Evolutionary conservation across 129 eudicot genomes (phyloP).

Genomic region (Flaveria bidentis): DNA sequence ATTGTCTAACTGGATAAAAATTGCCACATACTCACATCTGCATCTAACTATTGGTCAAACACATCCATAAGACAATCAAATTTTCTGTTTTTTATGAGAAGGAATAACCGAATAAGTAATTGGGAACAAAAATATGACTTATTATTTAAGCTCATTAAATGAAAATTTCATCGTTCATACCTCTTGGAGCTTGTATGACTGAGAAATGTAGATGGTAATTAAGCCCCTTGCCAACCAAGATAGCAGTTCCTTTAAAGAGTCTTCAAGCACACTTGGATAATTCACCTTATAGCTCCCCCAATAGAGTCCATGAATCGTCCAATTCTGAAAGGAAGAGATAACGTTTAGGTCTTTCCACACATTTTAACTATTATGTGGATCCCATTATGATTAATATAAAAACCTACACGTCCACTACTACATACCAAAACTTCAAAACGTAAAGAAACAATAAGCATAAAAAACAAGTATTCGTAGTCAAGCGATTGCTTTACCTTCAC

Average conservation of each 20-base stretch:
- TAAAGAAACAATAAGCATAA: background rate
- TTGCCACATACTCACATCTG: background rate
- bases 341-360: background rate
- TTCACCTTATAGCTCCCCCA: constrained; percentile 88
- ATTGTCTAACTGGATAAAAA: background rate
- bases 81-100: background rate
- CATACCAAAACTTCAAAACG: background rate
- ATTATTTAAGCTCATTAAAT: background rate
- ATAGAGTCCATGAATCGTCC: constrained; percentile 97
- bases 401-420: background rate
- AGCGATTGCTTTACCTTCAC: constrained; percentile 66
- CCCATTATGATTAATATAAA: background rate
- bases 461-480: background rate
- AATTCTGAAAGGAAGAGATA: constrained; percentile 55
- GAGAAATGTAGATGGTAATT: constrained; percentile 71
- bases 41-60: background rate
- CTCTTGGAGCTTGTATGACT: constrained; percentile 68
- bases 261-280: constrained; percentile 63
- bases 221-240: constrained; percentile 79
- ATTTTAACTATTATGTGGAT: background rate
- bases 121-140: constrained; percentile 7
- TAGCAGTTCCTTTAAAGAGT: constrained; percentile 76
- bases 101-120: background rate
- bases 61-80: background rate
- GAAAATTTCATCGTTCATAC: constrained; percentile 32